A percentile compares a stretch with the other conserved stretches of the same genome.
phyloP scores from a whole-genome alignment of 805 yeast species.

The Kazachstania africana region DNA sequence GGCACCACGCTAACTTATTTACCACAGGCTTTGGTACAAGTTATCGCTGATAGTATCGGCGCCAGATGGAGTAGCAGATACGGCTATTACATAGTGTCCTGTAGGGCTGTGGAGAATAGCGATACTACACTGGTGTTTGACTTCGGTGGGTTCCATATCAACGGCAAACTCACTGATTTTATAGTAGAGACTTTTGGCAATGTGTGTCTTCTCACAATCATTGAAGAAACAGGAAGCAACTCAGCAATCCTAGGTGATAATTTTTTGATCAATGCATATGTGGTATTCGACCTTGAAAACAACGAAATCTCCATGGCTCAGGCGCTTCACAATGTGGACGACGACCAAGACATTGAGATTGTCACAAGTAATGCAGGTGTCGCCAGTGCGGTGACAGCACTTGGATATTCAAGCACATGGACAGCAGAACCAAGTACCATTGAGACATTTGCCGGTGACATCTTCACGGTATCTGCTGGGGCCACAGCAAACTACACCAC shows the following conservation, averaged over 20 bases:
- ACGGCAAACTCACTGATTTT: conserved; percentile 34
- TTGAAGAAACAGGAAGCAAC: conserved; percentile 14
- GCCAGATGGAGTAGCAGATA: conserved; percentile 31
- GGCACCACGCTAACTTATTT: conserved; percentile 43
- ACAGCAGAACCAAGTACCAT: conserved; percentile 12
- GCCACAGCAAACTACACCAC: too few species aligned
- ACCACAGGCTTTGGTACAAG: conserved; percentile 27
- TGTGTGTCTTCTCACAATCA: conserved; percentile 35
- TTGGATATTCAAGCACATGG: conserved; percentile 37
- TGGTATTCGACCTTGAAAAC: conserved; percentile 55
- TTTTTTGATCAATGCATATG: conserved; percentile 45
- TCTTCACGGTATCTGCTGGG: conserved; percentile 16
- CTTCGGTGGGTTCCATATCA: conserved; percentile 48
- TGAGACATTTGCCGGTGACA: conserved; percentile 20
- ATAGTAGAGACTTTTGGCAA: conserved; percentile 9
- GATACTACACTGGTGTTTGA: conserved; percentile 30
- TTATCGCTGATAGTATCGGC: conserved; percentile 29
- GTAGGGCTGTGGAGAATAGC: conserved; percentile 29
- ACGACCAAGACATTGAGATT: conserved; percentile 16
- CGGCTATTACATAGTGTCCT: conserved; percentile 38
- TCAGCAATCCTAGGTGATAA: conserved; percentile 41
- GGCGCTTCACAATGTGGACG: conserved; percentile 19
- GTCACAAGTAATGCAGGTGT: conserved; percentile 18
- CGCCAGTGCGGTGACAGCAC: conserved; percentile 40
- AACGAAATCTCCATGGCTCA: conserved; percentile 46